phyloP scores from a whole-genome alignment of 2,329 filamentous ascomycete species.

The Curvularia verruculosa region DNA sequence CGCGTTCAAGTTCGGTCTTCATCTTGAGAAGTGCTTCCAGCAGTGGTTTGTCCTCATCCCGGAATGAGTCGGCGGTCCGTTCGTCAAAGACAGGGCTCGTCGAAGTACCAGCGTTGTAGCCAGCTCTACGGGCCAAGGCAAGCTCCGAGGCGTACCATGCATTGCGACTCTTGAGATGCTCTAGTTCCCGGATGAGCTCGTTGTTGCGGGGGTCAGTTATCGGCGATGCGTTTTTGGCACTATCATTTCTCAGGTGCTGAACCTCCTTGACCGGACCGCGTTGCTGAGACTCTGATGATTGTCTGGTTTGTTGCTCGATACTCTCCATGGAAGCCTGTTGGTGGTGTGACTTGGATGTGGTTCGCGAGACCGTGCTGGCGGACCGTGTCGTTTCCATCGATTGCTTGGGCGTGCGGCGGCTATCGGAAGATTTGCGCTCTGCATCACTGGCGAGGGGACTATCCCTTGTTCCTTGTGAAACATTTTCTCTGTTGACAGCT shows the following conservation, averaged over 20 bases:
- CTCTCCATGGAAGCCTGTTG: conserved; percentile 68
- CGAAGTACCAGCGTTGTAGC: conserved; percentile 76
- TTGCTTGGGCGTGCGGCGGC: conserved; percentile 41
- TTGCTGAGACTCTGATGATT: conserved; percentile 41
- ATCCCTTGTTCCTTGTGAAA: conserved; percentile 54
- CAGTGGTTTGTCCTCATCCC: conserved; percentile 88
- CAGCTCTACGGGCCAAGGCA: conserved; percentile 86
- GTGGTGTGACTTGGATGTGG: conserved; percentile 54
- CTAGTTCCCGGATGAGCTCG: conserved; percentile 82
- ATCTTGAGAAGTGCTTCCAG: conserved; percentile 92
- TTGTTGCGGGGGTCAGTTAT: conserved; percentile 69
- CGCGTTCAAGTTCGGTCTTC: conserved; percentile 85
- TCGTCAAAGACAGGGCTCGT: conserved; percentile 77
- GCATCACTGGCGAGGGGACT: conserved; percentile 36
- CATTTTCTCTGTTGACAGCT: conserved; percentile 55
- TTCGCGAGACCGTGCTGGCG: conserved; percentile 43
- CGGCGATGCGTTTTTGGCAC: conserved; percentile 64
- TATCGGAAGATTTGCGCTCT: conserved; percentile 41
- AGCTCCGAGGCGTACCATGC: conserved; percentile 98
- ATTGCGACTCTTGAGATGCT: conserved; percentile 82
- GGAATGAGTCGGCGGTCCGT: conserved; percentile 76
- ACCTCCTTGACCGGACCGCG: conserved; percentile 38
- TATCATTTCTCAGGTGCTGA: conserved; percentile 61
- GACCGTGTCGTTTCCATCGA: conserved; percentile 46
- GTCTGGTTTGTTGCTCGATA: conserved; percentile 43